Percentiles rank a stretch among this genome's conserved stretches.
phyloP scores from a whole-genome alignment of 1,284 basidiomycete species.

The Singerocomus inundabilis region DNA sequence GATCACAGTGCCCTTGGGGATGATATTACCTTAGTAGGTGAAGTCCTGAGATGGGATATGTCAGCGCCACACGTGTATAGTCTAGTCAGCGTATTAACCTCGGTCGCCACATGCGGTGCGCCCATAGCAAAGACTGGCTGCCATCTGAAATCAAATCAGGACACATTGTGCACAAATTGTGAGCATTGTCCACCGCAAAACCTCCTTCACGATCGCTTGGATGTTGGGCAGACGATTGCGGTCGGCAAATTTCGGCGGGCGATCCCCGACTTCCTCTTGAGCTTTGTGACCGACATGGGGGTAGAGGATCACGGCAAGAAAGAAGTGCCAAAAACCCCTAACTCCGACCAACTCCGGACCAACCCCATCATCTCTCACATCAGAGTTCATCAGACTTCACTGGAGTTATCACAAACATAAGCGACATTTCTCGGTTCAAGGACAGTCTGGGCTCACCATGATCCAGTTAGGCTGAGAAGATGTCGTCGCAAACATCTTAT shows the following conservation, averaged over 20 bases:
- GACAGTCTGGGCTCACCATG: conserved; percentile 4
- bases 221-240: conserved; percentile 32
- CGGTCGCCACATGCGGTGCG: conserved; percentile 7
- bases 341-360: too few relatives aligned
- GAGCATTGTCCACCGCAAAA: conserved; percentile 9
- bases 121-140: conserved; percentile 7
- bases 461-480: conserved; percentile 12
- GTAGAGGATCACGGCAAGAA: conserved; percentile 10
- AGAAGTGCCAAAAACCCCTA: conserved; percentile 3
- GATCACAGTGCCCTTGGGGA: conserved; percentile 35
- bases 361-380: too few relatives aligned
- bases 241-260: conserved; percentile 31
- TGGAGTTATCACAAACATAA: too few relatives aligned
- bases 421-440: neutral
- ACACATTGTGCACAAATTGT: too few relatives aligned
- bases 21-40: conserved; percentile 29
- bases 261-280: conserved; percentile 16
- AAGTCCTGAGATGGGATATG: conserved; percentile 1
- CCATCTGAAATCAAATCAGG: conserved; percentile 4
- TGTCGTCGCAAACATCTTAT: conserved; percentile 12
- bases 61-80: neutral
- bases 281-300: conserved; percentile 5
- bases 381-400: too few relatives aligned
- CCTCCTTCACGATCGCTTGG: conserved; percentile 32
- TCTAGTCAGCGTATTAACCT: neutral